Percentiles rank a stretch among this genome's conserved stretches.
Conservation (phyloP, 2,329 filamentous ascomycete genomes). For the Paraphaeosphaeria minitans region DNA sequence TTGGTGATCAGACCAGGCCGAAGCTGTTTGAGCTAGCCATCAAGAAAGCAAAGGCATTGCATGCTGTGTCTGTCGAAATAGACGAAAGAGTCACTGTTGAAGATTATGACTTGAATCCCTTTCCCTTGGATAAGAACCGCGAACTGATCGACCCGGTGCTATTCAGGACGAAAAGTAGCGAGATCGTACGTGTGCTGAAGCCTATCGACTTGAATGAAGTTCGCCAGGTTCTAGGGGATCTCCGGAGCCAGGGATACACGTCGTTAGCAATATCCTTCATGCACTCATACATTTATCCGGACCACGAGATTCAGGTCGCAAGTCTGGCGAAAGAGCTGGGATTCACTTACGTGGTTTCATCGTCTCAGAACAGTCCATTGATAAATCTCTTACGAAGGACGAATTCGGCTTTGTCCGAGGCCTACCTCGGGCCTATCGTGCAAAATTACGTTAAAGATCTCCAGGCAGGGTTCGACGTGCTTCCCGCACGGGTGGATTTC, state of each 20-base stretch:
- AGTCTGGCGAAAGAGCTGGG: slow-evolving; percentile 75
- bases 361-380: slow-evolving; percentile 71
- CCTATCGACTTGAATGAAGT: slow-evolving; percentile 22
- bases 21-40: slow-evolving; percentile 34
- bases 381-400: slow-evolving; percentile 75
- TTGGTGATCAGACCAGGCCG: slow-evolving; percentile 42
- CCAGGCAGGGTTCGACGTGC: slow-evolving; percentile 51
- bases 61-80: slow-evolving; percentile 25
- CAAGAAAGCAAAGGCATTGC: slow-evolving; percentile 23
- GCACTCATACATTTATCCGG: slow-evolving; percentile 85
- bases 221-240: not conserved
- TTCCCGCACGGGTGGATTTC: slow-evolving; percentile 80
- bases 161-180: slow-evolving; percentile 31
- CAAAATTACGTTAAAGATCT: slow-evolving; percentile 74
- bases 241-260: slow-evolving; percentile 65
- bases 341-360: slow-evolving; percentile 75
- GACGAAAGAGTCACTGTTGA: slow-evolving; percentile 36
- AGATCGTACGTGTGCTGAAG: slow-evolving; percentile 33
- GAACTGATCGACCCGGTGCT: slow-evolving; percentile 16
- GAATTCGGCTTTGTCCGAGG: slow-evolving; percentile 74
- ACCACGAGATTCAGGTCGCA: slow-evolving; percentile 79
- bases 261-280: slow-evolving; percentile 86
- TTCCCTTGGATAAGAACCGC: slow-evolving; percentile 11
- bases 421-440: slow-evolving; percentile 75
- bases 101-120: slow-evolving; percentile 36